These are phyloP conservation scores for Tieghemiomyces parasiticus DNA, from an alignment of 192 early-diverging fungal genomes.

Conservation along the genomic window DNA sequence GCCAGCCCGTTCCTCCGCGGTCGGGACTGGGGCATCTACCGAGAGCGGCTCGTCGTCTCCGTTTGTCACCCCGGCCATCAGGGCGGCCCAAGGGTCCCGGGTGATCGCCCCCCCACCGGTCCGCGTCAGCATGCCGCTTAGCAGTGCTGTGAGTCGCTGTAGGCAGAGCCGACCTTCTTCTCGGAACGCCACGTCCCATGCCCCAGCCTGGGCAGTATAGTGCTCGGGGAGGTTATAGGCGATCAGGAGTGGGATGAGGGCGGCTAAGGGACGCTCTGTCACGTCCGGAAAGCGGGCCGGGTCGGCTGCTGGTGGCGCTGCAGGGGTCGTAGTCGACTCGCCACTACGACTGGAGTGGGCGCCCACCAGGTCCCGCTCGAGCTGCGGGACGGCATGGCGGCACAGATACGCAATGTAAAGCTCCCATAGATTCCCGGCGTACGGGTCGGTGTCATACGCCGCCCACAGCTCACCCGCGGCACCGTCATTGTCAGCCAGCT, in stretches of 20 bases:
- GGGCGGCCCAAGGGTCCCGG: no score
- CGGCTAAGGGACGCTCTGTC: background rate
- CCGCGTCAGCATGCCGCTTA: background rate
- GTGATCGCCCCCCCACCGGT: no score
- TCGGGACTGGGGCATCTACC: no score
- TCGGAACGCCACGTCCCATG: conserved; percentile 2
- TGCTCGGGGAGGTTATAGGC: background rate
- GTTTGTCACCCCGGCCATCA: no score
- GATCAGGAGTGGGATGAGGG: background rate
- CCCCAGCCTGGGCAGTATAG: background rate
- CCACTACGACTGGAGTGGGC: no score
- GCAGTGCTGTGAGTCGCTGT: background rate
- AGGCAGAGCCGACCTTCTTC: background rate
- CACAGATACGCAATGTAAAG: conserved; percentile 22
- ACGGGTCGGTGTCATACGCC: conserved; percentile 83
- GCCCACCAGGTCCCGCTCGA: background rate
- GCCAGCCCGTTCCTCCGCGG: conserved; percentile 21
- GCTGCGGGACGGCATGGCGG: conserved; percentile 20
- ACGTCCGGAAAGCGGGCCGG: background rate
- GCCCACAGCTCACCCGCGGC: conserved; percentile 84
- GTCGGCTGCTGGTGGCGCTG: no score
- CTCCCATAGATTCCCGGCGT: conserved; percentile 77
- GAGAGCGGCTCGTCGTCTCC: no score
- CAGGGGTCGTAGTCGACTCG: no score
- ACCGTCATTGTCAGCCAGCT: conserved; percentile 48